These are phyloP conservation scores for Tremellales sp. DNA, from an alignment of 1,284 basidiomycete genomes.

Conservation along the genomic window DNA sequence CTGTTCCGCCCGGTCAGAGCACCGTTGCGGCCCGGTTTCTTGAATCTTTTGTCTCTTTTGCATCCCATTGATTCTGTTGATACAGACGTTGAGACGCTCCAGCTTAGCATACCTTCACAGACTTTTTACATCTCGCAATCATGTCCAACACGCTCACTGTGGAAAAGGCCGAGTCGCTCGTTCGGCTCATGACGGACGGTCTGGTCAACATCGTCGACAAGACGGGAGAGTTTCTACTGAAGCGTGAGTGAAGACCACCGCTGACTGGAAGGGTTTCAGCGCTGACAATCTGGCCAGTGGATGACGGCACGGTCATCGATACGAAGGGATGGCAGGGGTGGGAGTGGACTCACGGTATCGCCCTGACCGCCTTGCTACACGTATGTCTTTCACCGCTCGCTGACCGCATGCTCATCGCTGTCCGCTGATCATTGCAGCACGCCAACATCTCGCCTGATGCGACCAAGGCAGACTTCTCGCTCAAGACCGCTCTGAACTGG, in stretches of 20 bases:
- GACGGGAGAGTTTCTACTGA: conserved; percentile 58
- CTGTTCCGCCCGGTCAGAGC: too few species aligned
- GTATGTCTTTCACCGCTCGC: conserved; percentile 4
- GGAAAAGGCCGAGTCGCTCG: conserved; percentile 39
- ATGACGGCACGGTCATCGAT: conserved; percentile 60
- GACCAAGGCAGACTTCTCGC: conserved; percentile 47
- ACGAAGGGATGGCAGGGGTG: conserved; percentile 63
- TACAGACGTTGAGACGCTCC: too few species aligned
- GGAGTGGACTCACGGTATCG: conserved; percentile 63
- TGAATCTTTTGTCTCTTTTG: too few species aligned
- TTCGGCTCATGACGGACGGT: conserved; percentile 56
- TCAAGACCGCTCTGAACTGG: conserved; percentile 57
- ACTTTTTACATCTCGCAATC: conserved; percentile 2
- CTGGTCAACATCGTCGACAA: conserved; percentile 61
- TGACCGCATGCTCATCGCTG: not conserved
- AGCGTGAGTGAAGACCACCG: conserved; percentile 24
- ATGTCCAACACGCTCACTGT: conserved; percentile 14
- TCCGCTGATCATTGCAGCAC: too few species aligned
- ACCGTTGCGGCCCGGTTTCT: too few species aligned
- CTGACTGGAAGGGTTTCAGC: too few species aligned
- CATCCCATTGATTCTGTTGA: too few species aligned
- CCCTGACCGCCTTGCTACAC: conserved; percentile 21
- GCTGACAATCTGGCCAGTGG: conserved; percentile 31
- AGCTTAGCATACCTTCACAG: too few species aligned
- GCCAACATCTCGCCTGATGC: conserved; percentile 43